These are phyloP conservation scores for Austroboletus niveus DNA, from an alignment of 1,284 basidiomycete genomes.

Conservation along the genomic window DNA sequence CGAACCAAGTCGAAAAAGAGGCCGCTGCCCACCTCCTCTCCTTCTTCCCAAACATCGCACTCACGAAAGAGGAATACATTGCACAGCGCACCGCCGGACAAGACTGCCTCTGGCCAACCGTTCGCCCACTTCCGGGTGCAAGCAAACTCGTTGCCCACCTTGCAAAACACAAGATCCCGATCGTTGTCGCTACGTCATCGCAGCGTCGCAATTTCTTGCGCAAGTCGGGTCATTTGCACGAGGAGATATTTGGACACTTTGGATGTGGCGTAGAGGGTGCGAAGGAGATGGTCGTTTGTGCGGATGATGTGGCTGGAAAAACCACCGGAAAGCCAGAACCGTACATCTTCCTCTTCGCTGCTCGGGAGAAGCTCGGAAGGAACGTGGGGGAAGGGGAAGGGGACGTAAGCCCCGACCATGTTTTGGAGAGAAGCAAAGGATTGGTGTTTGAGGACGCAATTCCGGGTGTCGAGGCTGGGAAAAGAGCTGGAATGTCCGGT, in stretches of 20 bases:
- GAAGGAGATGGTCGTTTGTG: conserved; percentile 63
- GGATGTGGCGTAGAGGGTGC: conserved; percentile 19
- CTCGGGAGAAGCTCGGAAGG: conserved; percentile 51
- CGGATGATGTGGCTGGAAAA: conserved; percentile 49
- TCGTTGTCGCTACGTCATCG: conserved; percentile 76
- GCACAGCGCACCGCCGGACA: conserved; percentile 53
- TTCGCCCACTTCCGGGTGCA: conserved; percentile 68
- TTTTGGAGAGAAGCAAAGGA: conserved; percentile 52
- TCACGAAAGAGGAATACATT: conserved; percentile 61
- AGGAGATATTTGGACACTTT: conserved; percentile 49
- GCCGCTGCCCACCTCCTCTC: conserved; percentile 67
- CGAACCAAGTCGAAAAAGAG: conserved; percentile 55
- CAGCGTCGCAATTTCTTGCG: conserved; percentile 58
- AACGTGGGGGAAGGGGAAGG: conserved; percentile 51
- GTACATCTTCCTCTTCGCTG: conserved; percentile 73
- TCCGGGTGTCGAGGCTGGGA: conserved; percentile 70
- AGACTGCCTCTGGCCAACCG: conserved; percentile 64
- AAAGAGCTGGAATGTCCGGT: conserved; percentile 80
- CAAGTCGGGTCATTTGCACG: conserved; percentile 59
- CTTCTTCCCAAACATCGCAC: conserved; percentile 67
- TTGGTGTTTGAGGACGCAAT: conserved; percentile 78
- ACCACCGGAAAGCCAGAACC: conserved; percentile 68
- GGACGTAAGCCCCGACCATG: conserved; percentile 39
- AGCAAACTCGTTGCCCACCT: conserved; percentile 64
- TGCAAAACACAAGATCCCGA: conserved; percentile 60